Conservation (phyloP, 2,329 filamentous ascomycete genomes). For the Cyclaneusma minus region DNA sequence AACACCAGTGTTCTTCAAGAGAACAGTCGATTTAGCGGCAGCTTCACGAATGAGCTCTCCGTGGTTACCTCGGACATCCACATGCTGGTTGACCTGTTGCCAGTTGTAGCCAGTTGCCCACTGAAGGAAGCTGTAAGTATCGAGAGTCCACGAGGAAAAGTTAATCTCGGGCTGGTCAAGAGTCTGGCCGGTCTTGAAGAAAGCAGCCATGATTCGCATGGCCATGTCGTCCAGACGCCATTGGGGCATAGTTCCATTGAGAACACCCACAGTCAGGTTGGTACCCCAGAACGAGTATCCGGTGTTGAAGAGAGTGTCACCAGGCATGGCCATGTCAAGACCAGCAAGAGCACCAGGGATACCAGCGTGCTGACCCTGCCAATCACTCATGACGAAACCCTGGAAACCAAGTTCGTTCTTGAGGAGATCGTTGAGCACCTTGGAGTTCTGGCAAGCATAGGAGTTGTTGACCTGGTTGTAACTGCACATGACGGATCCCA, state of each 20-base stretch:
- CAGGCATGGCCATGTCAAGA: conserved; percentile 80
- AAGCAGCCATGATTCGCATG: conserved; percentile 62
- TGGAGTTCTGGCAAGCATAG: conserved; percentile 66
- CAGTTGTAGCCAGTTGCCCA: conserved; percentile 42
- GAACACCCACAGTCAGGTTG: conserved; percentile 73
- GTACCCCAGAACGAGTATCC: conserved; percentile 54
- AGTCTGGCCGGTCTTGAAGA: conserved; percentile 48
- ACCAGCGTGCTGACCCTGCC: conserved; percentile 60
- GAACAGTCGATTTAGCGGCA: conserved; percentile 66
- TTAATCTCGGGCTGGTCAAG: conserved; percentile 43
- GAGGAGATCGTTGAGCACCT: conserved; percentile 57
- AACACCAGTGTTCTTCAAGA: conserved; percentile 70
- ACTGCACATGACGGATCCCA: conserved; percentile 69
- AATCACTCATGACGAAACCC: conserved; percentile 70
- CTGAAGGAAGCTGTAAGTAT: conserved; percentile 60
- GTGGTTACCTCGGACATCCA: conserved; percentile 72
- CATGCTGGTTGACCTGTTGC: conserved; percentile 60
- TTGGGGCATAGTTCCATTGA: conserved; percentile 79
- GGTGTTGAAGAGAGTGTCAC: conserved; percentile 63
- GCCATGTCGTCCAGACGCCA: conserved; percentile 88
- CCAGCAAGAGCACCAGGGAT: conserved; percentile 53
- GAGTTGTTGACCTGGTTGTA: conserved; percentile 76
- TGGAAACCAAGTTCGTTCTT: conserved; percentile 73
- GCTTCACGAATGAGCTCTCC: conserved; percentile 57
- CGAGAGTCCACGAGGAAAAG: conserved; percentile 75